Evolutionary conservation across 257 asterid species (phyloP).

Genomic region (Eustoma russellianum): DNA sequence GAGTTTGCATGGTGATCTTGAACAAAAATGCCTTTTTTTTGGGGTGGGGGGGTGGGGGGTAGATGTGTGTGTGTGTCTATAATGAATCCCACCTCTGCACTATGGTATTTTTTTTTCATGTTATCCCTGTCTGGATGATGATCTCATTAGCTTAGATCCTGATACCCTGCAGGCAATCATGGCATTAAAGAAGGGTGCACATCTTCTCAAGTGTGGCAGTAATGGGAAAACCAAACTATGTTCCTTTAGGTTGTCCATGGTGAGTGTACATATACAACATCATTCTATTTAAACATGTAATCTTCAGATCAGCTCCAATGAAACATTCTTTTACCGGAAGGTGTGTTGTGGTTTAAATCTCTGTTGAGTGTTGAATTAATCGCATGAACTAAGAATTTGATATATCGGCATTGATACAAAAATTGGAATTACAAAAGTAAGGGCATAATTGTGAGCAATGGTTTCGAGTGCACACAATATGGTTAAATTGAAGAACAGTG

Average conservation of each 20-base stretch:
- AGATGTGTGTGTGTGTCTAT: too few relatives aligned
- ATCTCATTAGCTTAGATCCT: background rate
- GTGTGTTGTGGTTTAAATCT: background rate
- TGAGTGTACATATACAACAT: slow-evolving; percentile 7
- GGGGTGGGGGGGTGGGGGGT: too few relatives aligned
- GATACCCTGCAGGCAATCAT: slow-evolving; percentile 35
- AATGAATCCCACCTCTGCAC: background rate
- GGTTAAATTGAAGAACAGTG: too few relatives aligned
- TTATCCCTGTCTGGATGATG: background rate
- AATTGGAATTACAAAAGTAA: background rate
- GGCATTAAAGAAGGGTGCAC: slow-evolving; percentile 43
- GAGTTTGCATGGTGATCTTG: background rate
- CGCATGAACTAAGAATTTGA: too few relatives aligned
- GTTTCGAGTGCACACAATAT: background rate
- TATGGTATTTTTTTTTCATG: background rate
- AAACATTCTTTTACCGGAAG: background rate
- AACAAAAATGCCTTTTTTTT: background rate
- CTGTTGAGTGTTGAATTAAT: too few relatives aligned
- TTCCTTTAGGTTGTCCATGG: slow-evolving; percentile 44
- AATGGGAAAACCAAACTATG: slow-evolving; percentile 47
- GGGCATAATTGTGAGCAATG: background rate
- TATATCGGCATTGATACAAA: too few relatives aligned
- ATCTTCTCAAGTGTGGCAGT: slow-evolving; percentile 34
- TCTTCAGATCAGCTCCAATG: background rate
- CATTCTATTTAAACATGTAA: background rate